Evolutionary conservation across 2,329 filamentous ascomycete species (phyloP), one percentile per base, ranked within the genome.

Genomic region (Fusarium robinianum): DNA sequence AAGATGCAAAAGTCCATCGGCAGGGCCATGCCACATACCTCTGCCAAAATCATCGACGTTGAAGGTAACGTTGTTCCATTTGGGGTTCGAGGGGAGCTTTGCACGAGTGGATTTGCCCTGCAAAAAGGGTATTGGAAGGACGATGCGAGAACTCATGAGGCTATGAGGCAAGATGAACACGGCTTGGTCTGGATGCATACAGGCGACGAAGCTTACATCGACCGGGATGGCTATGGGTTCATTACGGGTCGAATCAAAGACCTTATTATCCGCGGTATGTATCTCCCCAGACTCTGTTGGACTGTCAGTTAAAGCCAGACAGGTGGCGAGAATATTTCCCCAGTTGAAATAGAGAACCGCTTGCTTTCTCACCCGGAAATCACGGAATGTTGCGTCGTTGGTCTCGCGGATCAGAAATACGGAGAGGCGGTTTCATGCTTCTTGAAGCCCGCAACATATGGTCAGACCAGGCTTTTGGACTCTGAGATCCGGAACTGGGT

Each of bases 171-270:
- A 15, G 63, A 66, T 24, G 37, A 60, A 50, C 51, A 69, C 75
- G 78, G 78, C 1, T 77, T 54, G 8, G 11, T 34, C 1, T 81
- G 78, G 78, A 63, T 81, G 49, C 70, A 74, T 40, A 79, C 78
- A 1, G 78, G 78, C 11, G 78, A 81, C 44, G 75, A 80, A 53
- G 77, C 72, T 2, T 65, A 74, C 3, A 74, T 81, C 53, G 71
- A 77, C 31, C 58, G 67, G 2, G 67, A 71, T 7, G 70, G 69
- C 6, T 67, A 67, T 33, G 58, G 67, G 24, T 70, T 74, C 34
- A 87, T 88, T 51, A 87, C 82, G 0, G 81, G 84, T 2, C 71
- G 83, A 1, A 83, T 87, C 53, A 88, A 88, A 60, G 85, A 88
- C 60, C 66, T 88, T 17, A 88, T 88, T 46, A 88, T 88, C 55